These are phyloP conservation scores for Phytophthora sansomeana DNA, from an alignment of 352 stramenopile genomes.

Conservation along the genomic window DNA sequence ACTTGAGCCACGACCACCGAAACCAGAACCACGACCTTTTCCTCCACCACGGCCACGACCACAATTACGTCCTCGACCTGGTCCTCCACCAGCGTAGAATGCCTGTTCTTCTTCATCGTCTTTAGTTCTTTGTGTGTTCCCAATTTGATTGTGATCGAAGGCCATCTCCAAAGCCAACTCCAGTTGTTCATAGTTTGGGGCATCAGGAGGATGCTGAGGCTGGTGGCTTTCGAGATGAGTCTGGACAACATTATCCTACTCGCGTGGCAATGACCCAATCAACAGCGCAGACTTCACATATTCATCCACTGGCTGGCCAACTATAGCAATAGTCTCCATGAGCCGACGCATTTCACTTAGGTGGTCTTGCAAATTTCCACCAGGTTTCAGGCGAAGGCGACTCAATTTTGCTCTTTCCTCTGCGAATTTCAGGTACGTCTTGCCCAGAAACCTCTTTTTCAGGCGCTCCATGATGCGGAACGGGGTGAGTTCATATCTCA, in stretches of 20 bases:
- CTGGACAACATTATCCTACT: slow-evolving; percentile 15
- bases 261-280: neutral
- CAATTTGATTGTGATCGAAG: slow-evolving; percentile 5
- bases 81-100: slow-evolving; percentile 1
- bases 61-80: neutral
- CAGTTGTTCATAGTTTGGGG: slow-evolving; percentile 14
- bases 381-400: too few relatives aligned
- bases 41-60: too few relatives aligned
- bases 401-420: too few relatives aligned
- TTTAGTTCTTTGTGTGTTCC: neutral
- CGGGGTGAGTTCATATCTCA: too few relatives aligned
- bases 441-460: too few relatives aligned
- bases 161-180: slow-evolving; percentile 12
- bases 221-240: slow-evolving; percentile 6
- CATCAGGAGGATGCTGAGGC: neutral
- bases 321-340: slow-evolving; percentile 11
- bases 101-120: slow-evolving; percentile 11
- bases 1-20: too few relatives aligned
- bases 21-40: too few relatives aligned
- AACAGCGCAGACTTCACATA: slow-evolving; percentile 5
- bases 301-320: slow-evolving; percentile 8
- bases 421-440: too few relatives aligned
- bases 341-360: slow-evolving; percentile 9
- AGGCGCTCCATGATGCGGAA: too few relatives aligned
- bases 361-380: too few relatives aligned